Base-by-base conservation (phyloP, 768 basidiomycete species). In the Psilocybe subaeruginosa region DNA sequence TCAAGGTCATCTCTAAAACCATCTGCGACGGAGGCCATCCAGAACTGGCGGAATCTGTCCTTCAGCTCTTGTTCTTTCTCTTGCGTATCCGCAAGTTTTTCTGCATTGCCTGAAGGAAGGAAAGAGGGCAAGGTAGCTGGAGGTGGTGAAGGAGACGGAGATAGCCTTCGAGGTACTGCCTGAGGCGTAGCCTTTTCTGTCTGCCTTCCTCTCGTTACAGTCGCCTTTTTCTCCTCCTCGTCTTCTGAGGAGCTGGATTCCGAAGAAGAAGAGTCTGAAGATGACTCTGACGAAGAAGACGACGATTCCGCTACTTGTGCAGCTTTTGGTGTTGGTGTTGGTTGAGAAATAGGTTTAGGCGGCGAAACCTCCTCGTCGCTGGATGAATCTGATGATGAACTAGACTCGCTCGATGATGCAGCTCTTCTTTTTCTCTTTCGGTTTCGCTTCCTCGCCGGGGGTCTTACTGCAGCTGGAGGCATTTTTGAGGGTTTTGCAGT, bases 1-100 rank as follows among this genome's bases (percentile, higher is more conserved):
- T 93, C 91, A n/a, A 95, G 77, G 71, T 95, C 93, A 49, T 90
- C 88, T 63, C 84, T 85, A 74, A 95, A 95, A 9, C 85, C 92
- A 70, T 93, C 91, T 1, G 87, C 90, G 6, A 94, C 82, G 0
- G 89, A 85, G 2, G 85, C 76, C 92, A 95, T 93, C 93, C 93
- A 95, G 69, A 95, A 94, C 72, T 88, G 88, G 58, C 88, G 78
- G 71, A 95, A 95, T 47, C 80, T 84, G 35, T 85, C 85, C 68
- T 86, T 88, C 69, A 93, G 71, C 7, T 71, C 69, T 47, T 81
- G 75, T 61, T 93, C 89, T 33, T 77, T 72, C 61, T 93, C 88
- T 31, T 77, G 73, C 49, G 79, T 72, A 12, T 70, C 66, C 5
- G 73, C 69, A 33, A 77, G 73, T 23, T 69, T 72, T 12, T 56